Evolutionary conservation across 305 asterid genomes (phyloP).

Genomic region (Withania somnifera): DNA sequence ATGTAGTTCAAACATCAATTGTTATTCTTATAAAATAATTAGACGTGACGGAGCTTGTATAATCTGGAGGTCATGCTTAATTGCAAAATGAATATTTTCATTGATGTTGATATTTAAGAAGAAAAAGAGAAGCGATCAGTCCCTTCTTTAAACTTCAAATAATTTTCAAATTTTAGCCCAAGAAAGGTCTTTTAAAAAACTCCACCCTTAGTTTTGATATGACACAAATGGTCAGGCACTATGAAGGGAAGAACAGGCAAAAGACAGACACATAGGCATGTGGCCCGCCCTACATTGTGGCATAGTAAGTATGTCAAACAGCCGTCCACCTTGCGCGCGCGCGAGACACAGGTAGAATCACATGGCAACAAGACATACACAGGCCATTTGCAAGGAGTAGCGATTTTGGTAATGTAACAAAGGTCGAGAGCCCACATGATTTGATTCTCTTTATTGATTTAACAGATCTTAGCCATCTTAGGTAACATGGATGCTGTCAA

Average conservation of each 20-base stretch:
- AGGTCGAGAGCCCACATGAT: background rate
- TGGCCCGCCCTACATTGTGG: background rate
- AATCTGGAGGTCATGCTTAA: background rate
- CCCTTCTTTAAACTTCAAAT: too few relatives aligned
- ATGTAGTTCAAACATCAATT: background rate
- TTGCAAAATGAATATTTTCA: background rate
- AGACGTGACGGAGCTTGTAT: background rate
- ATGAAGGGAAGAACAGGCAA: background rate
- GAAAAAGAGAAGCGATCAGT: too few relatives aligned
- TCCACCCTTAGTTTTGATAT: background rate
- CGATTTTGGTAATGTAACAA: background rate
- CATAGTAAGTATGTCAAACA: background rate
- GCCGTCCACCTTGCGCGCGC: background rate
- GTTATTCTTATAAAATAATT: background rate
- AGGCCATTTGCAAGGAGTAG: background rate
- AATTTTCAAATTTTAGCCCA: too few relatives aligned
- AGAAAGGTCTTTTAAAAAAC: background rate
- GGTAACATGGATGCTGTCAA: background rate
- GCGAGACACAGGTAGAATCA: background rate
- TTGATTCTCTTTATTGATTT: background rate
- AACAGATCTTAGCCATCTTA: background rate
- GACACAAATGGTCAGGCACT: background rate
- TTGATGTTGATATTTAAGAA: background rate
- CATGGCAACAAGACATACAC: background rate
- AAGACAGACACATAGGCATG: background rate